Conservation (phyloP, 2,329 filamentous ascomycete genomes). For the Arachnomyces sp. region DNA sequence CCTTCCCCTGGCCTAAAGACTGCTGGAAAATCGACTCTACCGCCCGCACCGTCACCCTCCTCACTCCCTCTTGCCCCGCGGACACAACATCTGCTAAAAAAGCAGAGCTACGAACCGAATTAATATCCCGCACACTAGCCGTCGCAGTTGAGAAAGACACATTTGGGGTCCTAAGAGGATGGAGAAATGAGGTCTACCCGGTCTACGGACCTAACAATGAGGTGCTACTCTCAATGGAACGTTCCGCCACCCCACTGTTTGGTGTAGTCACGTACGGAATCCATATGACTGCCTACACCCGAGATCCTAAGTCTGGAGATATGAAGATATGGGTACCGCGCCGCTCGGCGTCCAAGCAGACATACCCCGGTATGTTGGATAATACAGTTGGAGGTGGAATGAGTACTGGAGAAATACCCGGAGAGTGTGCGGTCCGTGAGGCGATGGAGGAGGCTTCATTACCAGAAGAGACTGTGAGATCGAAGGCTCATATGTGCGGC, state of each 20-base stretch:
- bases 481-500: slow-evolving; percentile 53
- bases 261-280: slow-evolving; percentile 72
- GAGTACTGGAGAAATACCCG: slow-evolving; percentile 68
- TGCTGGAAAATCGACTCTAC: slow-evolving; percentile 53
- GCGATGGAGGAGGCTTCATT: slow-evolving; percentile 83
- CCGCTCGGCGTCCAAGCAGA: slow-evolving; percentile 69
- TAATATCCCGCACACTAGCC: slow-evolving; percentile 50
- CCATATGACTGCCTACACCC: slow-evolving; percentile 69
- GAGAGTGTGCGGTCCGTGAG: slow-evolving; percentile 78
- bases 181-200: slow-evolving; percentile 74
- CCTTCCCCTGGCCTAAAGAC: slow-evolving; percentile 45
- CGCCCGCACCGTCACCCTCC: slow-evolving; percentile 57
- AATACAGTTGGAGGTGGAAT: slow-evolving; percentile 89
- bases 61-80: slow-evolving; percentile 30
- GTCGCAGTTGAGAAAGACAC: slow-evolving; percentile 63
- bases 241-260: slow-evolving; percentile 65
- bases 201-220: slow-evolving; percentile 57
- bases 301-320: slow-evolving; percentile 42
- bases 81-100: slow-evolving; percentile 36
- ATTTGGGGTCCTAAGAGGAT: slow-evolving; percentile 69
- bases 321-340: slow-evolving; percentile 79
- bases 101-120: slow-evolving; percentile 55
- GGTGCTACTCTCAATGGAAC: slow-evolving; percentile 65
- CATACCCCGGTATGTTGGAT: slow-evolving; percentile 85
- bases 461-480: slow-evolving; percentile 60